These are phyloP conservation scores for Microcos paniculata DNA, from an alignment of 345 rosid genomes.

Conservation along the genomic window DNA sequence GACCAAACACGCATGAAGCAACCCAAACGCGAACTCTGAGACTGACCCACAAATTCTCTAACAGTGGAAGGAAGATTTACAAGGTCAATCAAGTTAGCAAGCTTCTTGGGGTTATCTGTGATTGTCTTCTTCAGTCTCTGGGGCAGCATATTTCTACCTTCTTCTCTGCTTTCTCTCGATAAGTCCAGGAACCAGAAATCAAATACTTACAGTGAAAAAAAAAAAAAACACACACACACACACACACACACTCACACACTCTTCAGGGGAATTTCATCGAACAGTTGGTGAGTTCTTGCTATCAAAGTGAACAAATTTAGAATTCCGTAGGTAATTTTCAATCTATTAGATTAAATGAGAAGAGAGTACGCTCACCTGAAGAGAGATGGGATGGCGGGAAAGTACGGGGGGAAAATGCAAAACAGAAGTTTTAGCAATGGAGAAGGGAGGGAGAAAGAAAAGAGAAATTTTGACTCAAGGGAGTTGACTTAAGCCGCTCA, in stretches of 20 bases:
- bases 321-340: background rate
- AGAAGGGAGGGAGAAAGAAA: background rate
- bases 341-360: background rate
- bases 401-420: background rate
- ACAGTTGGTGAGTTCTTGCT: background rate
- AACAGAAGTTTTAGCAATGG: background rate
- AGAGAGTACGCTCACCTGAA: background rate
- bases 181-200: background rate
- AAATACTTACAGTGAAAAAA: background rate
- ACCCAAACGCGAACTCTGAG: conserved; percentile 85
- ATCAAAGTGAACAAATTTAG: background rate
- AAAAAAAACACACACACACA: no score
- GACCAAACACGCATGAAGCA: conserved; percentile 92
- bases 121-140: conserved; percentile 67
- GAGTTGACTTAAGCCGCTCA: no score
- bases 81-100: conserved; percentile 79
- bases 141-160: conserved; percentile 55
- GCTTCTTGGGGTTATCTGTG: conserved; percentile 78
- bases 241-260: no score
- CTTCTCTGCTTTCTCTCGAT: conserved; percentile 5
- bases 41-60: conserved; percentile 85
- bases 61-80: conserved; percentile 83
- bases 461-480: background rate
- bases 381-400: background rate
- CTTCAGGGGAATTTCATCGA: conserved; percentile 6